A percentile compares a stretch with the other conserved stretches of the same genome.
These are phyloP conservation scores for Hypoxylon sp. DNA, from an alignment of 2,329 filamentous ascomycete species.

Conservation along the genomic window DNA sequence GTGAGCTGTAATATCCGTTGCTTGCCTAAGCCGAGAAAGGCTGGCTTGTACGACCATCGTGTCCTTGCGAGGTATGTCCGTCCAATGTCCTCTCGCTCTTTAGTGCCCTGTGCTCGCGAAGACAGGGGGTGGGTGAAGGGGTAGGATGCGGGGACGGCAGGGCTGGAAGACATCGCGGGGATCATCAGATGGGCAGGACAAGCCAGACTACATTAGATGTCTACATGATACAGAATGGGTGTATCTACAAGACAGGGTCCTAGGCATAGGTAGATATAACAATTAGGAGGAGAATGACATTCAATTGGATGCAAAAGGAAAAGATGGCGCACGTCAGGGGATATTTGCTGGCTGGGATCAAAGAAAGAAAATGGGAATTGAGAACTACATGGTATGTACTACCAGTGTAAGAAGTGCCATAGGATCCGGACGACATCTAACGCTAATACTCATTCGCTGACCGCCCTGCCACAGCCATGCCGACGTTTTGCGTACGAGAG, in stretches of 20 bases:
- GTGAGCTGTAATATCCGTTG: slow-evolving; percentile 18
- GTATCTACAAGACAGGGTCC: slow-evolving; percentile 1
- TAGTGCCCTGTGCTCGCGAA: background rate
- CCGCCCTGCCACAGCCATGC: slow-evolving; percentile 6
- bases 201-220: too few species aligned
- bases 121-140: slow-evolving; percentile 12
- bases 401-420: too few species aligned
- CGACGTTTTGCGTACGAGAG: background rate
- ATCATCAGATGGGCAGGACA: background rate
- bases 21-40: slow-evolving; percentile 33
- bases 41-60: slow-evolving; percentile 20
- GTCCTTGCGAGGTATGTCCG: slow-evolving; percentile 4
- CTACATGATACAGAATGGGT: too few species aligned
- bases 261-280: background rate
- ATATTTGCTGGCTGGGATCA: slow-evolving; percentile 11
- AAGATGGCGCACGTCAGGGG: slow-evolving; percentile 7
- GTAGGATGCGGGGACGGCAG: slow-evolving; percentile 32
- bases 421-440: slow-evolving; percentile 5
- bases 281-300: slow-evolving; percentile 6
- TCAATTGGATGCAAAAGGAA: background rate
- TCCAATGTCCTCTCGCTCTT: background rate
- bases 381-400: too few species aligned
- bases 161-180: slow-evolving; percentile 22
- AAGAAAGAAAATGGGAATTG: background rate
- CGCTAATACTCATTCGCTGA: slow-evolving; percentile 24